Conservation (phyloP, 345 rosid genomes). For the Acer yangbiense region DNA sequence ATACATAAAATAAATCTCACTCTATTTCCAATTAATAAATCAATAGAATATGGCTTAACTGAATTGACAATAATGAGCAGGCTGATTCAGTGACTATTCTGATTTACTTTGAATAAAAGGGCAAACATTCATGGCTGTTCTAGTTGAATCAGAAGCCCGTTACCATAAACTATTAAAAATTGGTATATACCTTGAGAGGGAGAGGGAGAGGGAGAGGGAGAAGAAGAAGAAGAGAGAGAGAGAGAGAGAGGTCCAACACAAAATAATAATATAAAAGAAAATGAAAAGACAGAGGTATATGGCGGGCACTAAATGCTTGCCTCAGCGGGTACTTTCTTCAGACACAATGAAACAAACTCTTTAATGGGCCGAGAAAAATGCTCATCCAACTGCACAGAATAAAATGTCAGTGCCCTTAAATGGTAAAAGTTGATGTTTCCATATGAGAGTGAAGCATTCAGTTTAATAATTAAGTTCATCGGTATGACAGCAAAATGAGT, state of each 20-base stretch:
- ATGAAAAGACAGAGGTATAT: neutral
- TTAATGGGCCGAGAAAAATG: conserved; percentile 98
- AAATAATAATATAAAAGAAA: conserved; percentile 2
- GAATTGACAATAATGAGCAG: neutral
- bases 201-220: neutral
- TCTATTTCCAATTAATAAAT: neutral
- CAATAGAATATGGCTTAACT: neutral
- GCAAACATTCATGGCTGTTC: neutral
- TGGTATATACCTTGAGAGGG: neutral
- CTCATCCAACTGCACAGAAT: conserved; percentile 85
- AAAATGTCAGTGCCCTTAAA: conserved; percentile 26
- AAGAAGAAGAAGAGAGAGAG: neutral
- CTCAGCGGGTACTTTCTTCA: conserved; percentile 94
- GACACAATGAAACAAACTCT: conserved; percentile 92
- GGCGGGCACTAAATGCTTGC: conserved; percentile 40
- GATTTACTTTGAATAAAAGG: neutral
- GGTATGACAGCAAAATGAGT: conserved; percentile 26
- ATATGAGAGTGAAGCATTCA: neutral
- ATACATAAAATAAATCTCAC: neutral
- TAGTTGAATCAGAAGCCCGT: neutral
- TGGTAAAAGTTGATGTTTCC: conserved; percentile 17
- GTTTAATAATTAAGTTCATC: conserved; percentile 20
- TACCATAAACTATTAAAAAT: neutral
- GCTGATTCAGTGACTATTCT: neutral
- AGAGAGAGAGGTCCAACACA: neutral